These are phyloP conservation scores for Ophiostoma sp. DNA, from an alignment of 2,329 filamentous ascomycete genomes.

Conservation along the genomic window DNA sequence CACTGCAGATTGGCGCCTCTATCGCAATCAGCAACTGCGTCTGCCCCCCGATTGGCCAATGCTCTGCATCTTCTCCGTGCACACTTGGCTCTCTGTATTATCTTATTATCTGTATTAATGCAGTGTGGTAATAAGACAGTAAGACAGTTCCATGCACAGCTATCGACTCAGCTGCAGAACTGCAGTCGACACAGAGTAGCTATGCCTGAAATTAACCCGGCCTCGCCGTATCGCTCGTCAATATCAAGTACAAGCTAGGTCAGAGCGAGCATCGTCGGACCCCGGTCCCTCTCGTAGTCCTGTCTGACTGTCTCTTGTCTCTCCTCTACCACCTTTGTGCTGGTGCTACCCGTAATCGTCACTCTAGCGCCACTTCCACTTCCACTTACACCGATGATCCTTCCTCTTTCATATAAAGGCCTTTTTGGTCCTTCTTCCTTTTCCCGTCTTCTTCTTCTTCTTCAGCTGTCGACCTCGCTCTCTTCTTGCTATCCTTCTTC, in stretches of 20 bases:
- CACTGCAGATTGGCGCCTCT: not conserved
- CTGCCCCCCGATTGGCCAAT: not conserved
- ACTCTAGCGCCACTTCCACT: not conserved
- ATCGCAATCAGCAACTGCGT: conserved; percentile 1
- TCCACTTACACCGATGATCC: conserved; percentile 12
- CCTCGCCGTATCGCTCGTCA: not conserved
- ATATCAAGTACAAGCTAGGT: not conserved
- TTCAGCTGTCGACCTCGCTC: not conserved
- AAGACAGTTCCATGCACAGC: not conserved
- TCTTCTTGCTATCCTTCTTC: not conserved
- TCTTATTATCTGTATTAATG: too few species aligned
- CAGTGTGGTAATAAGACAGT: not conserved
- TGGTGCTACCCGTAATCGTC: conserved; percentile 4
- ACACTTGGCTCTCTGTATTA: not conserved
- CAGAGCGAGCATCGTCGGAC: conserved; percentile 2
- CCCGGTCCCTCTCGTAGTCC: not conserved
- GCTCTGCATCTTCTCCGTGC: not conserved
- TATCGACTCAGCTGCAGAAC: not conserved
- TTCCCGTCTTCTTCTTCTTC: not conserved
- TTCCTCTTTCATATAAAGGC: conserved; percentile 15
- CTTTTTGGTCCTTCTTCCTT: not conserved
- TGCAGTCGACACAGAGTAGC: not conserved
- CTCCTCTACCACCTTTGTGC: not conserved
- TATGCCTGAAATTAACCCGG: not conserved
- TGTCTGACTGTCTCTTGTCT: not conserved